Evolutionary conservation across 805 yeast genomes (phyloP), one percentile per base, ranked within the genome.

Genomic region (Lipomyces starkeyi): DNA sequence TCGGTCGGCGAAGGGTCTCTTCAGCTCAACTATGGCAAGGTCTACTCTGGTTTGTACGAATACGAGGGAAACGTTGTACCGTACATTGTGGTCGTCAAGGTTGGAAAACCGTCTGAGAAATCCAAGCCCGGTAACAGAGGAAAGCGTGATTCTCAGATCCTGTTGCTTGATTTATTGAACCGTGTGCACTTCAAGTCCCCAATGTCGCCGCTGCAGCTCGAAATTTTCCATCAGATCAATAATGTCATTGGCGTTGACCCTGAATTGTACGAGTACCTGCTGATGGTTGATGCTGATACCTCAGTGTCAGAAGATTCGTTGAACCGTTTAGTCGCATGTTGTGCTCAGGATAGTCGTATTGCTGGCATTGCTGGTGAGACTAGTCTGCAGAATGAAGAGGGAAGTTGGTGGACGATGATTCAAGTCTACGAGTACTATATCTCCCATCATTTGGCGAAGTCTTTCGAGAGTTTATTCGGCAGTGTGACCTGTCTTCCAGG

Each of bases 301-400:
- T 80, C 79, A 71, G 87, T 86, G 8, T 79, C 76, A 63, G 85
- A 84, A 0, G 88, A 86, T 72, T 80, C 86, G 37, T 74, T 86
- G 67, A 85, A 86, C 56, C 84, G 87, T 65, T 80, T 86, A 81
- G 84, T 83, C 27, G 87, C 88, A 1, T 84, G 84, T 68, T 85
- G 88, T 81, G 83, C 84, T n/a, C 83, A 83, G 69, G 89, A 86
- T 73, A 85, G 86, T n/a, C 71, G 75, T 69, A 80, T 86, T 69
- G 85, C 86, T 79, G 90, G 89, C 14, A 81, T 86, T 61, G 87
- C 89, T 76, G 90, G 90, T 22, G 89, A 86, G 73, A 86, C 90
- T 1, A 84, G 85, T 64, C 82, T 86, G 67, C 83, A 85, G 69
- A 86, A 86, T 75, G 87, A 87, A 74, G 78, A 80, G 59, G 79